Percentiles rank a stretch among this genome's conserved stretches.
Conservation (phyloP, 352 stramenopile genomes). For the Phytophthora sansomeana region DNA sequence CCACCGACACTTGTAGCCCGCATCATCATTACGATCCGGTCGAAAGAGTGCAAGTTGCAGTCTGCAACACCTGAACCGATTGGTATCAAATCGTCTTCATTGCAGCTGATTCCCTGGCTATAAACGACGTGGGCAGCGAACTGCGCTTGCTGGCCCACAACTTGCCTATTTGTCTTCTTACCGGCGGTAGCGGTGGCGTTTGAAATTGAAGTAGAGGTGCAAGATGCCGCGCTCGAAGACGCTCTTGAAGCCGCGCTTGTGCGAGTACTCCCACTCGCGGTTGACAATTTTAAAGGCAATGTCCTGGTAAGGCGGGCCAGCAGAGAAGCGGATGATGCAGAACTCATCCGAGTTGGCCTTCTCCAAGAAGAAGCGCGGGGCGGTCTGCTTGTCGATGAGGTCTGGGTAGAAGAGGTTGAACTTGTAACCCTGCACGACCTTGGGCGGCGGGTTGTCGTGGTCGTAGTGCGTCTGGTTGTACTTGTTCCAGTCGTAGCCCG, state of each 20-base stretch:
- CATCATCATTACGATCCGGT: too few species aligned
- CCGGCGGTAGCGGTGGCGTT: constrained; percentile 96
- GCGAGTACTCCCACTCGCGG: constrained; percentile 97
- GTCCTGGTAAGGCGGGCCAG: constrained; percentile 98
- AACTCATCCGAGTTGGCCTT: constrained; percentile 93
- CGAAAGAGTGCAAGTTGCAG: too few species aligned
- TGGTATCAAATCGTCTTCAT: too few species aligned
- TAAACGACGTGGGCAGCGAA: too few species aligned
- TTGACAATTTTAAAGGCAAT: constrained; percentile 99
- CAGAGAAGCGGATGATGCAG: constrained; percentile 98
- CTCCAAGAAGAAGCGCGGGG: constrained; percentile 97
- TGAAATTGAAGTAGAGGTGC: constrained; percentile 99
- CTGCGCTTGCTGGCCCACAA: too few species aligned
- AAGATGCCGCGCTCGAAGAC: constrained; percentile 99
- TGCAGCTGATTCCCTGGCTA: too few species aligned
- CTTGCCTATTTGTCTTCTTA: constrained; percentile 52
- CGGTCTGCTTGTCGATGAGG: constrained; percentile 97
- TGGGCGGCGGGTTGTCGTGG: constrained; percentile 99
- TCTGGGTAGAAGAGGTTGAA: constrained; percentile 99
- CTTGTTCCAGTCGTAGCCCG: constrained; percentile 99
- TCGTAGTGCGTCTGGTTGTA: constrained; percentile 99
- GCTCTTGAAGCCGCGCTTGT: constrained; percentile 98
- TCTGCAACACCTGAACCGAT: too few species aligned
- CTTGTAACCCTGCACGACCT: constrained; percentile 99
- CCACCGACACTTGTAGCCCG: too few species aligned